Evolutionary conservation across 768 basidiomycete genomes (phyloP), one percentile per base, ranked within the genome.

Genomic region (Gloeophyllum trabeum): DNA sequence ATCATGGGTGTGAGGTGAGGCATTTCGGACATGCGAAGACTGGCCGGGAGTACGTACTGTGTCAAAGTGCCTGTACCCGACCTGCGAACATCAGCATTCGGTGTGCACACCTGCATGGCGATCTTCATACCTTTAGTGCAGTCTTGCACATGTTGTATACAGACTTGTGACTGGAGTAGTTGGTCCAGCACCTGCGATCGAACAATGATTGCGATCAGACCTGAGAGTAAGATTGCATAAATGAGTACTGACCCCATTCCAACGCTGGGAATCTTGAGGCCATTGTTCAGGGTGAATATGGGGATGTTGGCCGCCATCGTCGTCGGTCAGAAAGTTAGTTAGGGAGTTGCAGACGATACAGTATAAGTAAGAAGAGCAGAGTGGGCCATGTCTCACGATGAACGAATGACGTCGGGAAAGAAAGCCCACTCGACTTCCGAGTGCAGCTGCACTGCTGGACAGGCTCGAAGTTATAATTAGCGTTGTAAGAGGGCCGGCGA

Each of bases 101-200:
- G 13, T 35, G 20, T 22, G 18, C n/a, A n/a, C n/a, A n/a, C n/a
- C n/a, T n/a, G n/a, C n/a, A n/a, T n/a, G n/a, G n/a, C n/a, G n/a
- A n/a, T n/a, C n/a, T n/a, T n/a, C n/a, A 3, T 24, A 53, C 51
- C 47, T 48, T 16, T 23, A 53, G 23, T 7, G 51, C 49, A 14
- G 25, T 40, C 42, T 41, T 50, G 36, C 47, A 48, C 51, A 53
- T 53, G 47, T 47, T 4, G 10, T 13, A 7, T 12, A 37, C 36
- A 10, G 7, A 7, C 7, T 21, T 19, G 7, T 19, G 10, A 37
- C 36, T 21, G 20, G 36, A 10, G 10, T 6, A 37, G 7, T 21
- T 21, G 10, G 20, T 37, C 36, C 36, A 37, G 20, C 36, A 37
- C 36, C 36, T 37, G 12, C 7, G 20, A 46, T n/a, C 48, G 46